Percentiles rank a stretch among this genome's conserved stretches.
phyloP scores from a whole-genome alignment of 225 moss, liverwort and hornwort species.

The Physcomitrium patens region DNA sequence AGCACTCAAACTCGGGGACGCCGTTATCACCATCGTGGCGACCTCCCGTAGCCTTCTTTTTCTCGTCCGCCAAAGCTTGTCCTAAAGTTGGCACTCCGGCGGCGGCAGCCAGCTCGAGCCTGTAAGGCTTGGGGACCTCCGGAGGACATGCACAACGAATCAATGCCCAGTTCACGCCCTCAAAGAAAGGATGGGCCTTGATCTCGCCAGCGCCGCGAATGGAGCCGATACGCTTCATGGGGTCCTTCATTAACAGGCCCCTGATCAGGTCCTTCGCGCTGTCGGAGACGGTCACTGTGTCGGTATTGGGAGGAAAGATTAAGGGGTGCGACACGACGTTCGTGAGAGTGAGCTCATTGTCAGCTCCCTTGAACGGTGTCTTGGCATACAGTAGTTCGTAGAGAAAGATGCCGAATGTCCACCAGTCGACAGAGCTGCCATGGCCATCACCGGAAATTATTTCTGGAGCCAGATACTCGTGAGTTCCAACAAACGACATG shows the following conservation, averaged over 20 bases:
- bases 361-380: conserved; percentile 95
- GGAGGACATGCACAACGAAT: conserved; percentile 94
- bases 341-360: conserved; percentile 77
- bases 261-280: conserved; percentile 85
- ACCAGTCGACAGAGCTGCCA: conserved; percentile 98
- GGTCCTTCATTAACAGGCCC: conserved; percentile 92
- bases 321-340: conserved; percentile 87
- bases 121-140: conserved; percentile 80
- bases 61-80: conserved; percentile 52
- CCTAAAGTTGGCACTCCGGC: conserved; percentile 51
- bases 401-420: conserved; percentile 95
- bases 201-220: conserved; percentile 91
- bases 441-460: conserved; percentile 95
- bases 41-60: conserved; percentile 39
- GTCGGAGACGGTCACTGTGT: conserved; percentile 56
- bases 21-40: conserved; percentile 19
- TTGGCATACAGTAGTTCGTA: conserved; percentile 90
- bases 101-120: conserved; percentile 46
- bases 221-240: conserved; percentile 81
- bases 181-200: conserved; percentile 90
- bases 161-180: conserved; percentile 96
- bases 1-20: conserved; percentile 52
- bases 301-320: conserved; percentile 71
- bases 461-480: conserved; percentile 95
- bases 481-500: conserved; percentile 98